These are phyloP conservation scores for Scleromitrula shiraiana DNA, from an alignment of 2,329 filamentous ascomycete species.

Conservation along the genomic window DNA sequence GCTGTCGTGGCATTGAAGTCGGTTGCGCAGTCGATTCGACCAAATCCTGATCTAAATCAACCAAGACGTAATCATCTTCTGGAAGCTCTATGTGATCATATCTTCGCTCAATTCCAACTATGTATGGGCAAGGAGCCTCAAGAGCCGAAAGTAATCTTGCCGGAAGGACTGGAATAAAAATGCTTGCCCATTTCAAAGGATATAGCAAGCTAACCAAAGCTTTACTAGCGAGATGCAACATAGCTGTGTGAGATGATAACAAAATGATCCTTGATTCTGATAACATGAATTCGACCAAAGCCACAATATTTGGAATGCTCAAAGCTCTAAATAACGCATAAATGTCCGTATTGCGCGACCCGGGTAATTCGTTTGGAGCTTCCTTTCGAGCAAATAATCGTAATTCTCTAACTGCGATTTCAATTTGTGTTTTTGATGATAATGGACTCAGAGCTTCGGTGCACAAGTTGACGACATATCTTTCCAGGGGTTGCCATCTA, in stretches of 20 bases:
- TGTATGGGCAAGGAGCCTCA: conserved; percentile 93
- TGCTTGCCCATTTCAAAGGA: conserved; percentile 85
- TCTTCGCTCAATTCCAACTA: conserved; percentile 87
- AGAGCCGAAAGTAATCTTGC: conserved; percentile 81
- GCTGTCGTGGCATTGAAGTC: conserved; percentile 74
- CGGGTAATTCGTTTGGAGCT: conserved; percentile 85
- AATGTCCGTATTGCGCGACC: conserved; percentile 82
- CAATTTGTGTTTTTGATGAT: conserved; percentile 90
- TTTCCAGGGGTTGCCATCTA: conserved; percentile 91
- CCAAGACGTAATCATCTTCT: conserved; percentile 90
- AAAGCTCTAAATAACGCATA: conserved; percentile 88
- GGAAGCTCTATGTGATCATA: conserved; percentile 83
- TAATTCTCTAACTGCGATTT: conserved; percentile 81
- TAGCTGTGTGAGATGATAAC: conserved; percentile 87
- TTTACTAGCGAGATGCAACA: conserved; percentile 88
- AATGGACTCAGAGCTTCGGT: conserved; percentile 89
- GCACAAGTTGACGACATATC: conserved; percentile 94
- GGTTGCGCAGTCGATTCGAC: conserved; percentile 79
- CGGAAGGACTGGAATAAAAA: conserved; percentile 87
- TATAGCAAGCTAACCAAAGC: conserved; percentile 82
- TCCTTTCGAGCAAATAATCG: conserved; percentile 90
- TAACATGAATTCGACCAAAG: conserved; percentile 87
- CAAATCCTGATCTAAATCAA: conserved; percentile 85
- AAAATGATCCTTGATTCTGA: conserved; percentile 94
- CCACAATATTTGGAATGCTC: conserved; percentile 85